A percentile compares a stretch with the other conserved stretches of the same genome.
phyloP scores from a whole-genome alignment of 1,284 basidiomycete species.

The Ganoderma multipileum region DNA sequence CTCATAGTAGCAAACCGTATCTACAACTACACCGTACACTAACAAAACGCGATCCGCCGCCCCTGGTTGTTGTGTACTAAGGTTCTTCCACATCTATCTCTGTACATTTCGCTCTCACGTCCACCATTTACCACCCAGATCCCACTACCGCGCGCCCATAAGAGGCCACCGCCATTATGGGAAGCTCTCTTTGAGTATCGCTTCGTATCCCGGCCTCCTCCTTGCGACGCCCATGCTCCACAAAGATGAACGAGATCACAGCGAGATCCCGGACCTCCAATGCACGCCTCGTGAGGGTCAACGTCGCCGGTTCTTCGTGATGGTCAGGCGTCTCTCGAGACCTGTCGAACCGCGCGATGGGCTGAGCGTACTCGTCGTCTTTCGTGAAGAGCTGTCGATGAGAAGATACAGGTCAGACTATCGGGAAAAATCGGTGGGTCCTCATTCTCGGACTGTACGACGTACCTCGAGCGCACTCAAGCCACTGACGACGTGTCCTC shows the following conservation, averaged over 20 bases:
- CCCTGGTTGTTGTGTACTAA: neutral
- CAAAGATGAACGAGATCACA: conserved; percentile 47
- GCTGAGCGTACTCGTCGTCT: conserved; percentile 4
- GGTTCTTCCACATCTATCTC: neutral
- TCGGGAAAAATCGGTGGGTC: neutral
- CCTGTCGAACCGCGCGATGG: neutral
- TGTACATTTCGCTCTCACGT: neutral
- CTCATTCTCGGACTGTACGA: neutral
- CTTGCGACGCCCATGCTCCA: conserved; percentile 38
- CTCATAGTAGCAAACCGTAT: neutral
- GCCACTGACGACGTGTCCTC: neutral
- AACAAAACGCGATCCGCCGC: too few species aligned
- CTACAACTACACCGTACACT: neutral
- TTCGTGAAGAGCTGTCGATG: neutral
- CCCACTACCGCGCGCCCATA: neutral
- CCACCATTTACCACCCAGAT: neutral
- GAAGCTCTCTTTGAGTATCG: neutral
- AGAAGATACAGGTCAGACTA: neutral
- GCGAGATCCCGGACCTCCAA: conserved; percentile 45
- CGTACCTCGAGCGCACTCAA: neutral
- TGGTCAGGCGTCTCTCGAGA: neutral
- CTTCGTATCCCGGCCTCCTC: neutral
- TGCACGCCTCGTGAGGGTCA: conserved; percentile 42
- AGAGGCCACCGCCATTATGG: neutral
- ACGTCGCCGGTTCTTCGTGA: conserved; percentile 28